These are phyloP conservation scores for Colletotrichum kahawae DNA, from an alignment of 2,329 filamentous ascomycete genomes.

Conservation along the genomic window DNA sequence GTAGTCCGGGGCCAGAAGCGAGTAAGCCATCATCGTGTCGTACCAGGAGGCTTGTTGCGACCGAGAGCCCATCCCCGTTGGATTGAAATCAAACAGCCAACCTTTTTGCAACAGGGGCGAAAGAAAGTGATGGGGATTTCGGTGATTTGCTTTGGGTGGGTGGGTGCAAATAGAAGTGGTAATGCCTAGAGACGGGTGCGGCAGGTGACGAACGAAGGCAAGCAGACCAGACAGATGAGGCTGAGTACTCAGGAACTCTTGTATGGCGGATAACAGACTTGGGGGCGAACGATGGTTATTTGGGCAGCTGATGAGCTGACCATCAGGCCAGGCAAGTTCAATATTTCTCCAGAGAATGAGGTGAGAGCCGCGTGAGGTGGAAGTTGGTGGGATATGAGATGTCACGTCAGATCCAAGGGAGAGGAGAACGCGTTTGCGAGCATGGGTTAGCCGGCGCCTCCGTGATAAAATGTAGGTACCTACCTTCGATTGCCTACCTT, in stretches of 20 bases:
- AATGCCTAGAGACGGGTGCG: neutral
- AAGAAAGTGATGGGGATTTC: neutral
- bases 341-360: neutral
- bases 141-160: neutral
- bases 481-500: neutral
- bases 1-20: constrained; percentile 17
- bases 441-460: neutral
- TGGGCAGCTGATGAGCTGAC: neutral
- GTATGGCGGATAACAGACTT: neutral
- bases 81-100: neutral
- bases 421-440: neutral
- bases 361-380: neutral
- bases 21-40: constrained; percentile 9
- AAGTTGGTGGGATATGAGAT: neutral
- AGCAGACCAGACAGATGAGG: neutral
- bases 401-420: neutral
- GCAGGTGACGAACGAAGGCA: neutral
- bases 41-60: constrained; percentile 25
- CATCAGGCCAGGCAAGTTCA: neutral
- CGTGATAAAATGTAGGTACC: neutral
- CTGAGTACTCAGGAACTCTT: neutral
- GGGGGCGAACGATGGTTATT: neutral
- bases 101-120: neutral
- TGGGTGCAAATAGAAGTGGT: neutral
- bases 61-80: neutral